These are phyloP conservation scores for Cystofilobasidium capitatum DNA, from an alignment of 768 basidiomycete species.

Conservation along the genomic window DNA sequence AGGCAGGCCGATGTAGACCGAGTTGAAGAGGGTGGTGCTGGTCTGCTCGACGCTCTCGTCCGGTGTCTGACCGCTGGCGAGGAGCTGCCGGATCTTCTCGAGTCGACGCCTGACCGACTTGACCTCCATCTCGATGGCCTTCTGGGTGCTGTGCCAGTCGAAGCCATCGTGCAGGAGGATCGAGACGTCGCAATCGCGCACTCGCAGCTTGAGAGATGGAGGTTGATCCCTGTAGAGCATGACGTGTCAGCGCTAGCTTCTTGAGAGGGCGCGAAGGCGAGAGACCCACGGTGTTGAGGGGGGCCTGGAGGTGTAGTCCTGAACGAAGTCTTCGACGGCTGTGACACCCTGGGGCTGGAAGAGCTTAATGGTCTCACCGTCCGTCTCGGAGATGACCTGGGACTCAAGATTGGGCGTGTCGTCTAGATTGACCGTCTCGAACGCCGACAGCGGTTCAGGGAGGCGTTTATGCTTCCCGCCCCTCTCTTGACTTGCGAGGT, in stretches of 20 bases:
- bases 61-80: conserved; percentile 73
- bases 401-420: neutral
- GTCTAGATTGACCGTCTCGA: conserved; percentile 13
- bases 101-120: conserved; percentile 77
- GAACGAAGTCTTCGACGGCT: neutral
- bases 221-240: neutral
- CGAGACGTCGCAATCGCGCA: conserved; percentile 55
- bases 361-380: conserved; percentile 79
- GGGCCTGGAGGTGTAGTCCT: neutral
- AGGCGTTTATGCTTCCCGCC: neutral
- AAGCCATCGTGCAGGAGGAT: conserved; percentile 84
- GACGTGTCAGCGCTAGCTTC: neutral
- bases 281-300: neutral
- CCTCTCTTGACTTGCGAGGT: conserved; percentile 50
- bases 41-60: conserved; percentile 48
- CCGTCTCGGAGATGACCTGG: conserved; percentile 40
- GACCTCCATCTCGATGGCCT: conserved; percentile 74
- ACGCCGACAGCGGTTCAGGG: conserved; percentile 13
- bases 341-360: conserved; percentile 55
- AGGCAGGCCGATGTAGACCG: conserved; percentile 83
- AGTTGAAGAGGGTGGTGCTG: conserved; percentile 77
- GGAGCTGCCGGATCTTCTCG: conserved; percentile 79
- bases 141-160: conserved; percentile 81
- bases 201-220: conserved; percentile 23
- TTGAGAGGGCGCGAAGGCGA: neutral